Evolutionary conservation across 805 yeast genomes (phyloP), one percentile per base, ranked within the genome.

Genomic region (Ogataea parapolymorpha): DNA sequence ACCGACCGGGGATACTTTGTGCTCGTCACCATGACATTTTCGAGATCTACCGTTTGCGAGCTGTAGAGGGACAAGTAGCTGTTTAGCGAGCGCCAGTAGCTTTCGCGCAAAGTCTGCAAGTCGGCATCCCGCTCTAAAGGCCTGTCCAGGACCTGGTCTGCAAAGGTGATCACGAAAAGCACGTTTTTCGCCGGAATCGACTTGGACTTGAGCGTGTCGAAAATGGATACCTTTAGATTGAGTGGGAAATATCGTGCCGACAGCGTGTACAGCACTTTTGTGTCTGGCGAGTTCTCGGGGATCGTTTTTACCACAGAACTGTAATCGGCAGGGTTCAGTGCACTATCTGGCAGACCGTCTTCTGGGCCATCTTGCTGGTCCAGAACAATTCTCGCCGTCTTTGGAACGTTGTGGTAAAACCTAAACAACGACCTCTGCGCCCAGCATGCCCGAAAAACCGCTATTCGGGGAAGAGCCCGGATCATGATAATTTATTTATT

Each of bases 201-300:
- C 23, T 29, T 25, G 2, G 23, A 15, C 17, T 40, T 26, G 17
- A 45, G 34, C 11, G 20, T 20, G 11, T 44, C 35, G 6, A 38
- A 37, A 6, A 20, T 16, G 26, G 43, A 35, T 5, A 35, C 34
- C n/a, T 26, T 34, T 18, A 54, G 34, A 23, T 48, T 45, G 13
- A 54, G 25, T 11, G 60, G 59, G 26, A 56, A 56, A 22, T 53
- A 55, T 16, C 48, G 38, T 2, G 56, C 53, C 24, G 29, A 42
- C 8, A 54, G 30, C 25, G 54, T 50, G 32, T 49, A 56, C 8
- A 56, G 14, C 9, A 54, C 23, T 10, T 41, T 30, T 5, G 32
- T 29, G 18, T 39, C 39, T 20, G 42, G 42, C 15, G 34, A 10
- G 8, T 26, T 11, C 11, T 25, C 23, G 1, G 49, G 38, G 11